Evolutionary conservation across 352 stramenopile genomes (phyloP).

Genomic region (Phytopythium aichiense): DNA sequence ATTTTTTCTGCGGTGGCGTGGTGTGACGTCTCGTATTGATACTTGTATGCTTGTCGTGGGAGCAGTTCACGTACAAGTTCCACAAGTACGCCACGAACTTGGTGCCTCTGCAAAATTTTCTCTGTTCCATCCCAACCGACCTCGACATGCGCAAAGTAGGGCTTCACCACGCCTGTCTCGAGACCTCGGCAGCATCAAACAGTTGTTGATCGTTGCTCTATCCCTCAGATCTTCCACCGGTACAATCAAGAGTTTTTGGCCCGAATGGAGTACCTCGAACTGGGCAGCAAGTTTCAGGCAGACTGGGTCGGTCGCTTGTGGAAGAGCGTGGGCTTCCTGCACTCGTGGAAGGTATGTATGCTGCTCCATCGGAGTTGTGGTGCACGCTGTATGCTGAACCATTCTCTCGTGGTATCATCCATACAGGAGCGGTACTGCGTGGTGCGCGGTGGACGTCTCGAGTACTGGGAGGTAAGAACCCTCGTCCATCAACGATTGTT

Average conservation of each 20-base stretch:
- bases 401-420: not conserved
- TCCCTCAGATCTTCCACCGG: constrained; percentile 23
- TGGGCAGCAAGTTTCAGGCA: constrained; percentile 25
- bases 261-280: constrained; percentile 24
- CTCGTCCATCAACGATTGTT: not conserved
- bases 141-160: constrained; percentile 25
- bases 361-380: not conserved
- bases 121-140: constrained; percentile 29
- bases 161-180: not conserved
- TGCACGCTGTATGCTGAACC: too few relatives aligned
- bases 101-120: constrained; percentile 27
- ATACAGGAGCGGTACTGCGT: constrained; percentile 28
- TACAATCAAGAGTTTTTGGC: constrained; percentile 27
- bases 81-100: constrained; percentile 23
- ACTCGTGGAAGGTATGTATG: constrained; percentile 25
- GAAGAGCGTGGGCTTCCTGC: constrained; percentile 17
- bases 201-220: not conserved
- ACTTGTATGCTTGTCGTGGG: not conserved
- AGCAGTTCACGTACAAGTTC: constrained; percentile 31
- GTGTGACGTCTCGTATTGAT: not conserved
- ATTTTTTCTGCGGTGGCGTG: not conserved
- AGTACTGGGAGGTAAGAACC: constrained; percentile 31
- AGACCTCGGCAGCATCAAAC: not conserved
- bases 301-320: constrained; percentile 27
- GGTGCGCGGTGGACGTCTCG: constrained; percentile 23